phyloP scores from a whole-genome alignment of 2,329 filamentous ascomycete species.

The Metarhizium anisopliae region DNA sequence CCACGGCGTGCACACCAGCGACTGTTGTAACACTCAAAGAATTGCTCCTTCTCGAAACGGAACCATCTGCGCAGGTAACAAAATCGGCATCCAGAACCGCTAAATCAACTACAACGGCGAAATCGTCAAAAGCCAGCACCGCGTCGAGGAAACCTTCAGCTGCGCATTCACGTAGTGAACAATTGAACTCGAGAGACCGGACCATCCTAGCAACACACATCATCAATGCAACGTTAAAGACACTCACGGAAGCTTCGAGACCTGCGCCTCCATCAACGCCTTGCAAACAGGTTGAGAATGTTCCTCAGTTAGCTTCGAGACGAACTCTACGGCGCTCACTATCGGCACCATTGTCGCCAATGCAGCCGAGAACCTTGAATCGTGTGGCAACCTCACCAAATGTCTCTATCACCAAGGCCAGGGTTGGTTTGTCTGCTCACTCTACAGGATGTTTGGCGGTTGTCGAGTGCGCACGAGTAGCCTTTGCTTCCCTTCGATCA shows the following conservation, averaged over 20 bases:
- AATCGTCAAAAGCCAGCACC: constrained; percentile 14
- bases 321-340: constrained; percentile 42
- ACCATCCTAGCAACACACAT: constrained; percentile 63
- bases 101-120: constrained; percentile 14
- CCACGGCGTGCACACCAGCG: constrained; percentile 42
- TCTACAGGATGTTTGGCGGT: constrained; percentile 43
- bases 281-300: constrained; percentile 24
- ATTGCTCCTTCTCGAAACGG: constrained; percentile 29
- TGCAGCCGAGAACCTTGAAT: constrained; percentile 53
- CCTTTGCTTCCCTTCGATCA: constrained; percentile 55
- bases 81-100: constrained; percentile 18
- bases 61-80: constrained; percentile 15
- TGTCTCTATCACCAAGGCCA: constrained; percentile 24
- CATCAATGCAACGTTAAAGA: constrained; percentile 61
- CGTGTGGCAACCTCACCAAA: constrained; percentile 46
- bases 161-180: constrained; percentile 16
- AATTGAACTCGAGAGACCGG: constrained; percentile 39
- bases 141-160: constrained; percentile 9
- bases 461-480: constrained; percentile 60
- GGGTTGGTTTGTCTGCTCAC: constrained; percentile 17
- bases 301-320: constrained; percentile 26
- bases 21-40: constrained; percentile 39
- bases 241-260: constrained; percentile 58
- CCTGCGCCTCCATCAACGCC: constrained; percentile 23
- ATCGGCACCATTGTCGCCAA: constrained; percentile 50